Conservation (phyloP, 768 basidiomycete species). For the Galerina sulciceps region DNA sequence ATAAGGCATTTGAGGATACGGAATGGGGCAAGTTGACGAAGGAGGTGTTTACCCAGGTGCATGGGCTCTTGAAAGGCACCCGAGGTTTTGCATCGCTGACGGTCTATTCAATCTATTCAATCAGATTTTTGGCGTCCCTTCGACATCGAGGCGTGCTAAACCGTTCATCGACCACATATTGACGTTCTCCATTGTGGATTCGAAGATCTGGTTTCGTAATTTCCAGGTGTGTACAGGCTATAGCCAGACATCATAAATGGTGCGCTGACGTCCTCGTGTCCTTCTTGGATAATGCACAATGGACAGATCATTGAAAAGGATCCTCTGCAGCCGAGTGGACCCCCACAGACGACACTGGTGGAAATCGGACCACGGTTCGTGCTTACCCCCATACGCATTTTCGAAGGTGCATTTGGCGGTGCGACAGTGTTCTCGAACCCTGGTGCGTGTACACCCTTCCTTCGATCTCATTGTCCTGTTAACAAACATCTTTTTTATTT, state of each 20-base stretch:
- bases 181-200: conserved; percentile 93
- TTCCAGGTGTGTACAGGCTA: conserved; percentile 72
- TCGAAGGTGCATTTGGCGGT: conserved; percentile 96
- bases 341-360: conserved; percentile 84
- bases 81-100: background rate
- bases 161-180: conserved; percentile 98
- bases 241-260: background rate
- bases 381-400: conserved; percentile 95
- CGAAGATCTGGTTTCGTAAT: conserved; percentile 99
- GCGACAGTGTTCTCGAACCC: conserved; percentile 96
- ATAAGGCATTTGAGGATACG: conserved; percentile 84
- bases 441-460: conserved; percentile 50
- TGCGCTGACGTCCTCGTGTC: background rate
- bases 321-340: conserved; percentile 83
- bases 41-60: conserved; percentile 91
- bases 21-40: conserved; percentile 88
- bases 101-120: background rate
- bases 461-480: conserved; percentile 18
- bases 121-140: conserved; percentile 95
- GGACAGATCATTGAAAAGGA: conserved; percentile 91
- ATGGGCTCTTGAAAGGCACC: conserved; percentile 29
- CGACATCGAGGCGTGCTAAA: conserved; percentile 87
- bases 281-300: conserved; percentile 5
- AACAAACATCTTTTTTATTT: too few relatives aligned
- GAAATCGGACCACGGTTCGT: conserved; percentile 99